Conservation (phyloP, 1,139 yeast genomes). For the Hyphopichia pseudoburtonii region DNA sequence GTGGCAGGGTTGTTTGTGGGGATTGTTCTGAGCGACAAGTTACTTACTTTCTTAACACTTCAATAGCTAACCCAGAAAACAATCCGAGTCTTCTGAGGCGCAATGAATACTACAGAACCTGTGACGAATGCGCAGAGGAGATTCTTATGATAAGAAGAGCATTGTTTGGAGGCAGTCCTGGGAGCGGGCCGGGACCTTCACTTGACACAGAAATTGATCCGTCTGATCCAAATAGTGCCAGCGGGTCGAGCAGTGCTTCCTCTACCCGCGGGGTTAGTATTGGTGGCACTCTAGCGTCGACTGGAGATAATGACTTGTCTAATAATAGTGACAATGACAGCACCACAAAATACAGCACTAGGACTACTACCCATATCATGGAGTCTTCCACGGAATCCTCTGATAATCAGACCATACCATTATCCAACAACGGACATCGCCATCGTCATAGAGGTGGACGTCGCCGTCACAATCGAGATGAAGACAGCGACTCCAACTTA, state of each 20-base stretch:
- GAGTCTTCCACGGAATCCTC: conserved; percentile 33
- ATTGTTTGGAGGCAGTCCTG: conserved; percentile 20
- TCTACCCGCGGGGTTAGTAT: too few relatives aligned
- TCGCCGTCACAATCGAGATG: conserved; percentile 14
- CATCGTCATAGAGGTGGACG: conserved; percentile 9
- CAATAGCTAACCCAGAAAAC: conserved; percentile 30
- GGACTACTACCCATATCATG: conserved; percentile 17
- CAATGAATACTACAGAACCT: conserved; percentile 55
- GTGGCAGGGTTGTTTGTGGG: conserved; percentile 78
- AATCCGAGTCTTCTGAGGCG: conserved; percentile 24
- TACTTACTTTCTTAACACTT: conserved; percentile 41
- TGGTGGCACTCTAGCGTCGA: conserved; percentile 1
- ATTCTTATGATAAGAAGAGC: conserved; percentile 56
- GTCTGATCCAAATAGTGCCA: too few relatives aligned
- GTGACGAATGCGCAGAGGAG: conserved; percentile 69
- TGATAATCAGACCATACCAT: background rate
- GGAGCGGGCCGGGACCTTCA: too few relatives aligned
- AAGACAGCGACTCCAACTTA: conserved; percentile 33
- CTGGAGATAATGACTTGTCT: too few relatives aligned
- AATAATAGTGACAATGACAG: conserved; percentile 14
- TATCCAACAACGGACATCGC: conserved; percentile 1
- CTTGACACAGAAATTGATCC: too few relatives aligned
- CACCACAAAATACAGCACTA: conserved; percentile 25
- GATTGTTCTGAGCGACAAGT: conserved; percentile 55
- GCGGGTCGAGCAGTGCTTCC: too few relatives aligned